Conservation (phyloP, 768 basidiomycete genomes). For the Boletus subparvulus region DNA sequence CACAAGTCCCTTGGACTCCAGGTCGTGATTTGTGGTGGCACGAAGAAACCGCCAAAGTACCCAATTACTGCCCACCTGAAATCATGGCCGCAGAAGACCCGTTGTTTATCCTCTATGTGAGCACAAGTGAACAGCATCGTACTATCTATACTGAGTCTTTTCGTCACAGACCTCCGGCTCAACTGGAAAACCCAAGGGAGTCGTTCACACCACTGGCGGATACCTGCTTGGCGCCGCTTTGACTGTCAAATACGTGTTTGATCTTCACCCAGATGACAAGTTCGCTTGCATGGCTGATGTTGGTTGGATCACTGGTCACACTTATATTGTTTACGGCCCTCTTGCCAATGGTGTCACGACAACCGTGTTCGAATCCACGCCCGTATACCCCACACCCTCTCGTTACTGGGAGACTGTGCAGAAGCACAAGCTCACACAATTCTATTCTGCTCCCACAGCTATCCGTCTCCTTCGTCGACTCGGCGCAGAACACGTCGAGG, state of each 20-base stretch:
- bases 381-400: slow-evolving; percentile 93
- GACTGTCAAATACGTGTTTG: slow-evolving; percentile 97
- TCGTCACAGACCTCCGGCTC: slow-evolving; percentile 80
- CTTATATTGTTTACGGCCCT: slow-evolving; percentile 96
- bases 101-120: slow-evolving; percentile 96
- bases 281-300: slow-evolving; percentile 99
- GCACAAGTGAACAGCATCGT: slow-evolving; percentile 30
- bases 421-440: slow-evolving; percentile 91
- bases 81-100: slow-evolving; percentile 93
- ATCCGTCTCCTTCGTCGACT: slow-evolving; percentile 87
- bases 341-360: slow-evolving; percentile 83
- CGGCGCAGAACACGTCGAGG: slow-evolving; percentile 82
- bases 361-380: slow-evolving; percentile 93
- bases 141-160: slow-evolving; percentile 3
- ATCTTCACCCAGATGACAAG: slow-evolving; percentile 92
- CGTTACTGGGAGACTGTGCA: slow-evolving; percentile 97
- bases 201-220: slow-evolving; percentile 85
- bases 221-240: slow-evolving; percentile 91
- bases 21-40: slow-evolving; percentile 97
- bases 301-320: slow-evolving; percentile 98
- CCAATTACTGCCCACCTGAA: slow-evolving; percentile 85
- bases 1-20: slow-evolving; percentile 71
- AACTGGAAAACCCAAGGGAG: slow-evolving; percentile 96
- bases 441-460: slow-evolving; percentile 94
- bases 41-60: slow-evolving; percentile 82